Percentiles rank a stretch among this genome's conserved stretches.
Conservation (phyloP, 495 filamentous ascomycete species). For the Xylaria longipes region DNA sequence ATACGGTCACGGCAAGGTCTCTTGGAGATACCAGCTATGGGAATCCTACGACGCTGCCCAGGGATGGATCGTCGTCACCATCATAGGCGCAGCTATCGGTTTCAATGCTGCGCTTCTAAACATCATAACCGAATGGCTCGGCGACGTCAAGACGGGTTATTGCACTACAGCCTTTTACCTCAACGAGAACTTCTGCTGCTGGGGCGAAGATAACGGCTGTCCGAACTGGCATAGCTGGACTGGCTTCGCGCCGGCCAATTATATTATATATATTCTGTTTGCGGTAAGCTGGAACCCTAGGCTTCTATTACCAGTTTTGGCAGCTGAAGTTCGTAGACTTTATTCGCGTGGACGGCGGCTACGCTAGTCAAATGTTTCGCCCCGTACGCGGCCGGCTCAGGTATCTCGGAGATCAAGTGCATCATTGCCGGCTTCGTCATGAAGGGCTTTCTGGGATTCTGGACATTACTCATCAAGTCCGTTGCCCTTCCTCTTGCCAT, state of each 20-base stretch:
- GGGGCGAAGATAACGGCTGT: slow-evolving; percentile 92
- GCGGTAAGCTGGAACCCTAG: slow-evolving; percentile 62
- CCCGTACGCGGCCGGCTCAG: slow-evolving; percentile 95
- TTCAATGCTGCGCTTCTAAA: slow-evolving; percentile 93
- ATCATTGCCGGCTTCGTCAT: slow-evolving; percentile 99
- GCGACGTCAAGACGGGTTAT: slow-evolving; percentile 92
- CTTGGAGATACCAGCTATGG: slow-evolving; percentile 82
- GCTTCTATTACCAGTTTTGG: not conserved
- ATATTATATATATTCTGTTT: slow-evolving; percentile 86
- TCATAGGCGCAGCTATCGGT: slow-evolving; percentile 92
- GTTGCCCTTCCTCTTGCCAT: slow-evolving; percentile 91
- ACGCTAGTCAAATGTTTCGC: slow-evolving; percentile 90
- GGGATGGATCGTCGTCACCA: slow-evolving; percentile 96
- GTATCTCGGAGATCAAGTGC: slow-evolving; percentile 99
- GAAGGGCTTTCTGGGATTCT: slow-evolving; percentile 95
- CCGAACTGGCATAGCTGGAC: slow-evolving; percentile 92
- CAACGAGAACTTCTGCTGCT: slow-evolving; percentile 98
- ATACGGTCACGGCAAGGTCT: slow-evolving; percentile 73
- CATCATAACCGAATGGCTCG: slow-evolving; percentile 96
- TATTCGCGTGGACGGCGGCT: slow-evolving; percentile 84
- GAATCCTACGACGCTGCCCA: slow-evolving; percentile 96
- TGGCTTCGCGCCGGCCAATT: slow-evolving; percentile 77
- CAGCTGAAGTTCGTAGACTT: slow-evolving; percentile 54
- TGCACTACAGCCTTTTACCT: slow-evolving; percentile 96
- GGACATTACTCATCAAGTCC: slow-evolving; percentile 94